Base-by-base conservation (phyloP, 2,329 filamentous ascomycete species). In the Monosporascus cannonballus region DNA sequence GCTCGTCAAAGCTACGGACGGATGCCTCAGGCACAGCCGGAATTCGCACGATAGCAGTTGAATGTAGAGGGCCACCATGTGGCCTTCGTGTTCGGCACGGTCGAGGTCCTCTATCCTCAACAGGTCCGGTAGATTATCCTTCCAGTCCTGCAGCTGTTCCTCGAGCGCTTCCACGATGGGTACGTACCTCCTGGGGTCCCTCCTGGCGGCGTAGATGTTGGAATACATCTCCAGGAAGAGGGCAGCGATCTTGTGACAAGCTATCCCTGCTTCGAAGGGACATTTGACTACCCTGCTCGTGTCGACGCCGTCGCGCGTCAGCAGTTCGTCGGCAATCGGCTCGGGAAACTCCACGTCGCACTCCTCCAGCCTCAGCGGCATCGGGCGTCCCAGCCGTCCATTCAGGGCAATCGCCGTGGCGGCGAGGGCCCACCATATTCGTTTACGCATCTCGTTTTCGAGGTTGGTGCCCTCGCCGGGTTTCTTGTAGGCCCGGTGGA, bases 331-430 rank as follows among this genome's bases (percentile, higher is more conserved):
- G 25, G 85, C 76, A 34, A 92, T 77, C 5, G 83, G 73, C 53
- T 88, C 79, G 1, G 89, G 90, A 47, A 90, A 81, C 56, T 90
- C 89, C 37, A 89, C 81, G 61, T 95, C 90, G 59, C 91, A 87
- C 57, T 94, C 89, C 49, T 89, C 83, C 3, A 85, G 73, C 11
- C 83, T 80, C 47, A 94, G 79, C 1, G 85, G 82, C 79, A 94
- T 88, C 1, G 90, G 90, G 17, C 85, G 78, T 18, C 90, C 90
- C 37, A 92, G 80, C 53, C 88, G 89, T 20, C 88, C 88, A 59
- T 84, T 84, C 9, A 93, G 73, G n/a, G 81, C 83, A 9, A 88
- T 76, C 54, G 84, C 78, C 15, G 91, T 76, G 5, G 79, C 75
- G 41, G 91, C 70, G 11, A 92, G 76, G 6, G 77, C 77, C 87